phyloP scores from a whole-genome alignment of 495 filamentous ascomycete genomes.

The Alectoria sarmentosa region DNA sequence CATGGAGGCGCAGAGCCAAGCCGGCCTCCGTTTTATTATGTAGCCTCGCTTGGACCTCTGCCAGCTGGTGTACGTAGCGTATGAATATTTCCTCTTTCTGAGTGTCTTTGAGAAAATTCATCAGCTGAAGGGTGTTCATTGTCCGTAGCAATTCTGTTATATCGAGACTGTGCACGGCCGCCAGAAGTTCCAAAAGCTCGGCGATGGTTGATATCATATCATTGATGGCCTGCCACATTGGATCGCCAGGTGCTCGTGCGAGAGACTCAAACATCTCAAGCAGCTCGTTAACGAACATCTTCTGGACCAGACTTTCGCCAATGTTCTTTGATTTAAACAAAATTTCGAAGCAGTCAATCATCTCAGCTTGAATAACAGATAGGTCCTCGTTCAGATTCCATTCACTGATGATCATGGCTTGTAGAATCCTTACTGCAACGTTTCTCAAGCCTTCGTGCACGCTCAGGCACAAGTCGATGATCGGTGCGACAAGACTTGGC shows the following conservation, averaged over 20 bases:
- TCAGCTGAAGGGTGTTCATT: conserved; percentile 80
- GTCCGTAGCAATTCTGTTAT: conserved; percentile 69
- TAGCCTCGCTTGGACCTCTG: conserved; percentile 64
- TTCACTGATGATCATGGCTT: conserved; percentile 97
- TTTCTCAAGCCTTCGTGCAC: conserved; percentile 86
- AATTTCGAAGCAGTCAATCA: conserved; percentile 91
- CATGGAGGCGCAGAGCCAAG: conserved; percentile 81
- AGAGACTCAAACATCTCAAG: conserved; percentile 72
- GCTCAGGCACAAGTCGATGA: conserved; percentile 89
- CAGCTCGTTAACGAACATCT: conserved; percentile 84
- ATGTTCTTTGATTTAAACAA: conserved; percentile 84
- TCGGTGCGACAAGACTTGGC: conserved; percentile 79
- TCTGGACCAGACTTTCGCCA: conserved; percentile 83
- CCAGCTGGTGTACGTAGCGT: conserved; percentile 91
- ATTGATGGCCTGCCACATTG: conserved; percentile 67
- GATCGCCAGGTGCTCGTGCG: conserved; percentile 57
- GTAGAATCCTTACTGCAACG: conserved; percentile 86
- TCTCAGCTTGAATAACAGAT: conserved; percentile 86
- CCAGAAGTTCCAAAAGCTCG: conserved; percentile 83
- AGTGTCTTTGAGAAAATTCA: conserved; percentile 97
- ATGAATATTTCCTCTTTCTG: conserved; percentile 96
- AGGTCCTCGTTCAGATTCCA: conserved; percentile 96
- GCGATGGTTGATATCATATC: conserved; percentile 76
- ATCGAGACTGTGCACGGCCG: conserved; percentile 82
- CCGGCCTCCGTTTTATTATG: conserved; percentile 86